A percentile compares a stretch with the other conserved stretches of the same genome.
These are phyloP conservation scores for Neotropicomus parvogracilis DNA, from an alignment of 1,284 basidiomycete genomes.

Conservation along the genomic window DNA sequence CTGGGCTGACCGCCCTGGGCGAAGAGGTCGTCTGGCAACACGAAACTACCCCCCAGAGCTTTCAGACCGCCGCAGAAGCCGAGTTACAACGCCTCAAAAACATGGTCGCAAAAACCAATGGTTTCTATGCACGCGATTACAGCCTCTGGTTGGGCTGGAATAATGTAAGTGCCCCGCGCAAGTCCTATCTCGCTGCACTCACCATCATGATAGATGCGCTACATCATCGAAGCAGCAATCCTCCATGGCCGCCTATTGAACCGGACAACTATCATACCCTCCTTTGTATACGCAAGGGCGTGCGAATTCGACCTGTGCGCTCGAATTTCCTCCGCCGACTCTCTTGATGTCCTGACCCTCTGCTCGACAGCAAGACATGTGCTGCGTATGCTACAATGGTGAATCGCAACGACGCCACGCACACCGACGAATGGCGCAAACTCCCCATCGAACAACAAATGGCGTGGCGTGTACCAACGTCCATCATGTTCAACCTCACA, in stretches of 20 bases:
- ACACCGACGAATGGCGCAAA: constrained; percentile 39
- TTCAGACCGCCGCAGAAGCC: constrained; percentile 1
- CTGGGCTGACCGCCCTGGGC: constrained; percentile 10
- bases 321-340: neutral
- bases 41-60: constrained; percentile 1
- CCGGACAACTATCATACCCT: constrained; percentile 39
- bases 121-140: constrained; percentile 36
- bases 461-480: constrained; percentile 39
- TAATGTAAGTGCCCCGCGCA: constrained; percentile 21
- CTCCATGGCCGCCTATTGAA: constrained; percentile 37
- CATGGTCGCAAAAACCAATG: constrained; percentile 29
- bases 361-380: constrained; percentile 27
- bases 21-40: constrained; percentile 23
- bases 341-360: neutral
- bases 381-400: constrained; percentile 39
- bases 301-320: constrained; percentile 39
- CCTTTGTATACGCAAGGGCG: constrained; percentile 40
- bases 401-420: constrained; percentile 37
- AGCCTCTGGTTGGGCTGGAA: constrained; percentile 36
- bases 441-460: constrained; percentile 42
- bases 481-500: constrained; percentile 46
- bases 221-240: constrained; percentile 40
- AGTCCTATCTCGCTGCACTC: neutral
- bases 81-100: constrained; percentile 19
- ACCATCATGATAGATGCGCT: constrained; percentile 32